Percentiles rank a stretch among this genome's conserved stretches.
phyloP scores from a whole-genome alignment of 176 grass and related monocot genomes.

The Triticum dicoccoides region DNA sequence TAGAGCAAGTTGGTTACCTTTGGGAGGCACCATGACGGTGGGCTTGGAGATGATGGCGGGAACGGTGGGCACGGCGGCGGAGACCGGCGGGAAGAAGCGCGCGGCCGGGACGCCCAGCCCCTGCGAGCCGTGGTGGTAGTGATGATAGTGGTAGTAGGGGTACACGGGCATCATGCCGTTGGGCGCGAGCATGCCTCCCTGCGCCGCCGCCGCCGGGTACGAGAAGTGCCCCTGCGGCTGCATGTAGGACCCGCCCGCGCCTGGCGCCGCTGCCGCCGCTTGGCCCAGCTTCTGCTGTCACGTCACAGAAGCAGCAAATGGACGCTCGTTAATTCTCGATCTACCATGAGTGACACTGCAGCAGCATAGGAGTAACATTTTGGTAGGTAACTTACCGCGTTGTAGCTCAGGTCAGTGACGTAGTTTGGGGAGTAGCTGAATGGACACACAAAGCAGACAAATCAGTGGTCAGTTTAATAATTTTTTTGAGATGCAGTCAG shows the following conservation, averaged over 20 bases:
- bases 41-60: constrained; percentile 80
- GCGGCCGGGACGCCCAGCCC: constrained; percentile 78
- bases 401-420: constrained; percentile 80
- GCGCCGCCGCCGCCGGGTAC: constrained; percentile 56
- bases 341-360: not conserved
- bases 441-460: constrained; percentile 12
- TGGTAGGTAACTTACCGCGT: constrained; percentile 43
- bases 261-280: constrained; percentile 27
- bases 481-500: not conserved
- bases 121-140: constrained; percentile 66
- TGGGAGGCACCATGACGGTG: constrained; percentile 57
- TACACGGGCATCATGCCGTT: constrained; percentile 85
- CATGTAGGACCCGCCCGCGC: constrained; percentile 56
- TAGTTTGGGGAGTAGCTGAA: constrained; percentile 83
- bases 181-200: constrained; percentile 56
- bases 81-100: constrained; percentile 68
- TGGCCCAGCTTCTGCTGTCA: constrained; percentile 68
- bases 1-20: constrained; percentile 40
- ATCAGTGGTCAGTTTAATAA: not conserved
- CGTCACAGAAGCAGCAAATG: not conserved
- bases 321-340: not conserved
- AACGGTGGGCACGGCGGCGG: constrained; percentile 38
- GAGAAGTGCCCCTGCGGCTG: constrained; percentile 79
- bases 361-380: not conserved
- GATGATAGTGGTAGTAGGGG: constrained; percentile 76